Conservation (phyloP, 2,329 filamentous ascomycete species). For the Alternaria gansuensis region DNA sequence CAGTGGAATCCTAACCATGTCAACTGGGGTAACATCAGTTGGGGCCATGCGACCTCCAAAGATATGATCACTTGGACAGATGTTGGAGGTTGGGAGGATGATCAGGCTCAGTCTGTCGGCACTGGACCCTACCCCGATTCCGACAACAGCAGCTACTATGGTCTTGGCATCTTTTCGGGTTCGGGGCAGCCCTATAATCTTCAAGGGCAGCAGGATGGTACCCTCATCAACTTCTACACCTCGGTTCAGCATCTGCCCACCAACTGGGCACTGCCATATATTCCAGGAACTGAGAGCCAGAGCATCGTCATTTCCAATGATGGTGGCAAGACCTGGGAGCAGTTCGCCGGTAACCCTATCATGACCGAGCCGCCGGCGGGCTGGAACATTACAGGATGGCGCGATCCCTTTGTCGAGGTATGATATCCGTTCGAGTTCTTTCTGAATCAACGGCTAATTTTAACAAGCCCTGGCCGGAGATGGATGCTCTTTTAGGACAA, state of each 20-base stretch:
- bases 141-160: conserved; percentile 56
- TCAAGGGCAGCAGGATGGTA: conserved; percentile 57
- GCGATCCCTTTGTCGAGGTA: conserved; percentile 44
- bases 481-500: conserved; percentile 55
- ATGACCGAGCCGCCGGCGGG: conserved; percentile 54
- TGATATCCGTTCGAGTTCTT: not conserved
- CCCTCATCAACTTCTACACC: conserved; percentile 60
- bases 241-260: conserved; percentile 58
- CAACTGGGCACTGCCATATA: conserved; percentile 57
- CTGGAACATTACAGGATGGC: conserved; percentile 57
- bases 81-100: conserved; percentile 58
- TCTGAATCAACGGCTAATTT: conserved; percentile 21
- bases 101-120: conserved; percentile 52
- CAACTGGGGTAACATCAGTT: conserved; percentile 59
- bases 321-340: conserved; percentile 58
- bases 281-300: conserved; percentile 58
- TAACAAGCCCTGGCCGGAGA: conserved; percentile 54
- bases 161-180: conserved; percentile 63
- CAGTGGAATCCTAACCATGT: conserved; percentile 62
- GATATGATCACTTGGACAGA: conserved; percentile 60
- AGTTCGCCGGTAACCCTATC: conserved; percentile 59
- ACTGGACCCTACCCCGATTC: conserved; percentile 49
- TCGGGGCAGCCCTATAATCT: conserved; percentile 61
- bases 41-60: conserved; percentile 60
- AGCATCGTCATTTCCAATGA: conserved; percentile 57